Percentiles rank a stretch among this genome's conserved stretches.
Evolutionary conservation across 129 eudicot genomes (phyloP).

Genomic region (Logfia minima): DNA sequence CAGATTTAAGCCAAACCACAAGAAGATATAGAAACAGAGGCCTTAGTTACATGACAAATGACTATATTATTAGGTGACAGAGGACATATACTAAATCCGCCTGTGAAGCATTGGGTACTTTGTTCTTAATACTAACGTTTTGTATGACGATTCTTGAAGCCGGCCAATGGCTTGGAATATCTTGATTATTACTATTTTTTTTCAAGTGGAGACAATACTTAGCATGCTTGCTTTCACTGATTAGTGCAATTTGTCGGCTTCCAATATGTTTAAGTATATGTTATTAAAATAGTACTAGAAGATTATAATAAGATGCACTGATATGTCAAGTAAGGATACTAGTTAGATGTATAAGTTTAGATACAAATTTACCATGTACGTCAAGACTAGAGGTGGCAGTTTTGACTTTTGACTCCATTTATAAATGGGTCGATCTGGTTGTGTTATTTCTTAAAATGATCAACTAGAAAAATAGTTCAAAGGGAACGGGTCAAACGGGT

Average conservation of each 20-base stretch:
- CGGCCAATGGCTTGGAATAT: constrained; percentile 28
- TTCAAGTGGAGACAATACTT: constrained; percentile 17
- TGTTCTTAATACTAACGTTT: constrained; percentile 21
- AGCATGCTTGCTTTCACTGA: constrained; percentile 7
- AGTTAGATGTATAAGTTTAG: constrained; percentile 6
- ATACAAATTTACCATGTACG: not conserved
- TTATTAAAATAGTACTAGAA: not conserved
- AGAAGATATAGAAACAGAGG: constrained; percentile 30
- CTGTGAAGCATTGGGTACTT: constrained; percentile 25
- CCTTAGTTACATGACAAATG: constrained; percentile 24
- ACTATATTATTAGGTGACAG: constrained; percentile 21
- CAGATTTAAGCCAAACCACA: constrained; percentile 1
- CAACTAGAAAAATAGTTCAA: not conserved
- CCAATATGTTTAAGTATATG: constrained; percentile 1
- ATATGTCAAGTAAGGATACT: not conserved
- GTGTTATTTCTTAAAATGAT: not conserved
- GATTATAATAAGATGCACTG: not conserved
- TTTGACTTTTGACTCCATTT: not conserved
- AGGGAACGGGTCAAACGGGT: not conserved
- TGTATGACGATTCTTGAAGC: constrained; percentile 25
- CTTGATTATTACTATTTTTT: not conserved
- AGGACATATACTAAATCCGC: constrained; percentile 15
- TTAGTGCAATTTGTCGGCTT: constrained; percentile 29
- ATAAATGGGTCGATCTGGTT: not conserved
- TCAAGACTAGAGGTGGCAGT: not conserved